A percentile compares a stretch with the other conserved stretches of the same genome.
Evolutionary conservation across 2,329 filamentous ascomycete genomes (phyloP).

Genomic region (Exophiala alcalophila): DNA sequence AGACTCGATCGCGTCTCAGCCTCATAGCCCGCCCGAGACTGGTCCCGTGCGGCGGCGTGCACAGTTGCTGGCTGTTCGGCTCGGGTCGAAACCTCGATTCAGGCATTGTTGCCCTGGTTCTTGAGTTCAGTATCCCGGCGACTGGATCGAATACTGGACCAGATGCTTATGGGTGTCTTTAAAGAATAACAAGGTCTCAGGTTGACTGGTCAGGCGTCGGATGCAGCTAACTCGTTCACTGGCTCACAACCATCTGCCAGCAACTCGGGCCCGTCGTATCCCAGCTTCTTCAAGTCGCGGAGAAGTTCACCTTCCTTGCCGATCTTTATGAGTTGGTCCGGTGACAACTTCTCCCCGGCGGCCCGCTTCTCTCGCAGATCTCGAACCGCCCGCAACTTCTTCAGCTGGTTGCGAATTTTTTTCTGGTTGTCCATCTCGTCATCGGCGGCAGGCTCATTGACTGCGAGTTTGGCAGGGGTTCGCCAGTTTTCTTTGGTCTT

Average conservation of each 20-base stretch:
- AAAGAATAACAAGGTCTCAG: too few species aligned
- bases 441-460: slow-evolving; percentile 50
- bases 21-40: too few species aligned
- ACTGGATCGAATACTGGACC: too few species aligned
- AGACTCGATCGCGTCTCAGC: too few species aligned
- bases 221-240: neutral
- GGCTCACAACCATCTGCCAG: slow-evolving; percentile 6
- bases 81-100: too few species aligned
- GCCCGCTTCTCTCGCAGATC: slow-evolving; percentile 91
- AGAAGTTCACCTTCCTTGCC: slow-evolving; percentile 95
- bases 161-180: too few species aligned
- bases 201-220: too few species aligned
- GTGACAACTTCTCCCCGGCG: slow-evolving; percentile 74
- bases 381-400: slow-evolving; percentile 90
- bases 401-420: slow-evolving; percentile 84
- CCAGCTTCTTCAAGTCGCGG: slow-evolving; percentile 78
- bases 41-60: too few species aligned
- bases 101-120: too few species aligned
- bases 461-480: slow-evolving; percentile 28
- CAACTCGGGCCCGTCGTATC: slow-evolving; percentile 69
- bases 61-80: too few species aligned
- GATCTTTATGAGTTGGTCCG: slow-evolving; percentile 95
- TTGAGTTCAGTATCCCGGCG: too few species aligned
- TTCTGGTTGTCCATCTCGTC: slow-evolving; percentile 80
- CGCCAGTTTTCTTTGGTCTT: slow-evolving; percentile 33